phyloP scores from a whole-genome alignment of 176 grass and related monocot species.

The Ensete glaucum region DNA sequence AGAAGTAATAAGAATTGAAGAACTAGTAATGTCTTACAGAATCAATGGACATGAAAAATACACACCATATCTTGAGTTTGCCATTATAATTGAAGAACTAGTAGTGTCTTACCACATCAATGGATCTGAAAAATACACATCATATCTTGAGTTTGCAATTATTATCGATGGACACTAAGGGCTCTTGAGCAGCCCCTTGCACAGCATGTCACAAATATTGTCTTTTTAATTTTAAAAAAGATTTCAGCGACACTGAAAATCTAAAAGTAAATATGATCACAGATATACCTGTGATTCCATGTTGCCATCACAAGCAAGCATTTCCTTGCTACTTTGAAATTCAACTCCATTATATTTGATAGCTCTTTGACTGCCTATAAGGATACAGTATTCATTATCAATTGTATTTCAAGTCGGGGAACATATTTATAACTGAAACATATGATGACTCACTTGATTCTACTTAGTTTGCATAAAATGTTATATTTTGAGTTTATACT shows the following conservation, averaged over 20 bases:
- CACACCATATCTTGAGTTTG: neutral
- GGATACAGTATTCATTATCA: neutral
- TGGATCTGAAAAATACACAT: neutral
- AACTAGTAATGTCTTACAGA: neutral
- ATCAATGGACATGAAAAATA: neutral
- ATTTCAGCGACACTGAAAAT: neutral
- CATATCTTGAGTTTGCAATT: neutral
- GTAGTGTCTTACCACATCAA: neutral
- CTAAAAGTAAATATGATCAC: slow-evolving; percentile 3
- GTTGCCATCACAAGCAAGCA: slow-evolving; percentile 49
- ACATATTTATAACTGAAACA: neutral
- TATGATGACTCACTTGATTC: neutral
- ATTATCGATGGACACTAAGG: too few species aligned
- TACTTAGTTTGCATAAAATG: neutral
- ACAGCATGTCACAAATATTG: neutral
- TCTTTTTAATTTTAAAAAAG: neutral
- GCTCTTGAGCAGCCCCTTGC: neutral
- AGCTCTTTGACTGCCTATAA: slow-evolving; percentile 63
- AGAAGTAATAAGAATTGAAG: neutral
- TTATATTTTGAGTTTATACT: neutral
- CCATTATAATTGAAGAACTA: neutral
- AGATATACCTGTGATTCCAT: slow-evolving; percentile 56
- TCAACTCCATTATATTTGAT: slow-evolving; percentile 60
- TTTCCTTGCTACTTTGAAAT: slow-evolving; percentile 57
- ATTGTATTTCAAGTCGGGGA: neutral